phyloP scores from a whole-genome alignment of 2,329 filamentous ascomycete species.

The Xylaria sp. region DNA sequence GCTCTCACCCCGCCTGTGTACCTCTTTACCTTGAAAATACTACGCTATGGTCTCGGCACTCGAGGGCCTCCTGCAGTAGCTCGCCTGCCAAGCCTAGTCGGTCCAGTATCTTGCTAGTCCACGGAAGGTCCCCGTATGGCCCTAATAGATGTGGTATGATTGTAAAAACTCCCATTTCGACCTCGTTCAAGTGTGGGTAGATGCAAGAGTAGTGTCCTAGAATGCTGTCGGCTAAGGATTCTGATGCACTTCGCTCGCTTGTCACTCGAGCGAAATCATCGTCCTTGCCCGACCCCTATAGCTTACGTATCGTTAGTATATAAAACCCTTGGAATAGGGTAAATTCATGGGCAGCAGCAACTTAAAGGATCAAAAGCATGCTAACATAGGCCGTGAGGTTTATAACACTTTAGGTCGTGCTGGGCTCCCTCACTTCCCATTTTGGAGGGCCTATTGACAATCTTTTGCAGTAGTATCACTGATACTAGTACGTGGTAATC shows the following conservation, averaged over 20 bases:
- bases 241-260: background rate
- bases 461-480: too few species aligned
- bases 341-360: too few species aligned
- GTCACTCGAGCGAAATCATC: background rate
- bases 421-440: too few species aligned
- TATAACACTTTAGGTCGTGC: too few species aligned
- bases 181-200: background rate
- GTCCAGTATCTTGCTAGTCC: conserved; percentile 57
- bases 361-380: too few species aligned
- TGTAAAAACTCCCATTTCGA: background rate
- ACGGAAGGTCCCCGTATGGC: conserved; percentile 56
- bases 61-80: conserved; percentile 58
- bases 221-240: background rate
- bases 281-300: background rate
- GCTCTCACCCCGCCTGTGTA: conserved; percentile 53
- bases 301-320: too few species aligned
- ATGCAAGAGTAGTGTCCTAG: background rate
- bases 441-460: too few species aligned
- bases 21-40: conserved; percentile 50
- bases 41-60: conserved; percentile 57
- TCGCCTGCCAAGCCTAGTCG: conserved; percentile 56
- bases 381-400: too few species aligned
- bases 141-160: conserved; percentile 50
- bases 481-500: too few species aligned
- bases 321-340: too few species aligned